Base-by-base conservation (phyloP, 2,329 filamentous ascomycete genomes). In the Apiospora phragmitis region DNA sequence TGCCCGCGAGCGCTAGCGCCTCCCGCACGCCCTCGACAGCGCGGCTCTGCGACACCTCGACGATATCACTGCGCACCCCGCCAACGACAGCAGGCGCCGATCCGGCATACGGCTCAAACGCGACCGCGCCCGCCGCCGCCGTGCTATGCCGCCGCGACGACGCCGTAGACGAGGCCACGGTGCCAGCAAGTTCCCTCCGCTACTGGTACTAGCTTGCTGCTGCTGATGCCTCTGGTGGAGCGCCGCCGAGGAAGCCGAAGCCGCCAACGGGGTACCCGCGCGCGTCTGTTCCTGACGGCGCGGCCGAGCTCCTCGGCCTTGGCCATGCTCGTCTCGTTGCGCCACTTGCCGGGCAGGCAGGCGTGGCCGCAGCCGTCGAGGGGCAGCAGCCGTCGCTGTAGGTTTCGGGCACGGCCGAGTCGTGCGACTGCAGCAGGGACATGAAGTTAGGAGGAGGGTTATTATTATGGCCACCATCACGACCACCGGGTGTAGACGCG, bases 281-380 rank as follows among this genome's bases (percentile, higher is more conserved):
- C 79, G 77, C 4, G 79, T 79, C 67, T 81, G 83, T 69, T 88
- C 86, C 3, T 84, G 80, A 85, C 82, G 0, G 80, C 83, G 3
- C 86, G 83, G 14, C 82, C 84, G 2, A 90, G 78, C 70, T 90
- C 88, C n/a, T 89, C 88, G 42, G 83, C 83, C 4, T 83, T 80
- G 3, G 81, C 81, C 0, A 82, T 83, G 35, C 77, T 80, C 1
- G 77, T 82, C 74, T 89, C 86, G 8, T 85, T 81, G 5, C 87
- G 84, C 80, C 88, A 90, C 45, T 81, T 81, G 0, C 88, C 88
- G 0, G 89, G 88, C 0, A 91, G 82, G 72, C 90, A 92, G 38
- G 88, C 87, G 74, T 92, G 90, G 3, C 89, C 86, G 76, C 90
- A 92, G 0, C 90, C 89, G 72, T 91, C 89, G n/a, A 90, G 79